A percentile compares a stretch with the other conserved stretches of the same genome.
phyloP scores from a whole-genome alignment of 345 rosid species.

The Syzygium oleosum region DNA sequence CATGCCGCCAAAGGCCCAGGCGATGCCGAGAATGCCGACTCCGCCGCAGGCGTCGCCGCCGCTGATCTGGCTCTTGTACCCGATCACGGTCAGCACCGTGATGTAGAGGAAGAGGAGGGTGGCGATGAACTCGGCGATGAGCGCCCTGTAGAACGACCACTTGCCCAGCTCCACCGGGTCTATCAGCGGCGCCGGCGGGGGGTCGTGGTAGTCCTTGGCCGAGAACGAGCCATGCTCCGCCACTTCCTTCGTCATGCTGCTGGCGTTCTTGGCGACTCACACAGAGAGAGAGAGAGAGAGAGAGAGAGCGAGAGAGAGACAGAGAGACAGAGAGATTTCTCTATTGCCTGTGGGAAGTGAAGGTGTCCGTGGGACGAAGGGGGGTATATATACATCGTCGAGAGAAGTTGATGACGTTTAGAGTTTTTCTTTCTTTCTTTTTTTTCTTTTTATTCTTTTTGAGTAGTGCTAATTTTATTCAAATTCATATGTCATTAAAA shows the following conservation, averaged over 20 bases:
- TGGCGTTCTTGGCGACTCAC: neutral
- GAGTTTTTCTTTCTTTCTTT: neutral
- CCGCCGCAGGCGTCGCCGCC: slow-evolving; percentile 9
- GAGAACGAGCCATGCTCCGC: slow-evolving; percentile 7
- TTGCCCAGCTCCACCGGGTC: slow-evolving; percentile 8
- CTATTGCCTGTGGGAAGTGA: neutral
- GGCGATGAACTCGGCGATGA: slow-evolving; percentile 21
- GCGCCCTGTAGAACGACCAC: slow-evolving; percentile 20
- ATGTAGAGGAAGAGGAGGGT: slow-evolving; percentile 17
- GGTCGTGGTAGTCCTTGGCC: slow-evolving; percentile 13
- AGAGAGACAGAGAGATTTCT: neutral
- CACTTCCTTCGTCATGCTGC: slow-evolving; percentile 9
- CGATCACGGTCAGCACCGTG: slow-evolving; percentile 13
- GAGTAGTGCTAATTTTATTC: neutral
- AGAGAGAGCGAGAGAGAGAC: neutral
- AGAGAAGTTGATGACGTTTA: neutral
- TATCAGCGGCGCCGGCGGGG: slow-evolving; percentile 14
- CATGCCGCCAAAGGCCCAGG: slow-evolving; percentile 20
- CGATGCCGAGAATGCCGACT: slow-evolving; percentile 14
- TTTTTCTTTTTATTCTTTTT: neutral
- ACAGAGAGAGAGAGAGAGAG: neutral
- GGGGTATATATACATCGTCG: neutral
- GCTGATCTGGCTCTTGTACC: slow-evolving; percentile 11
- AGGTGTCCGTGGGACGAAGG: neutral
- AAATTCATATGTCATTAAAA: neutral